Conservation (phyloP, 352 stramenopile species). For the Phytopythium sindhum region DNA sequence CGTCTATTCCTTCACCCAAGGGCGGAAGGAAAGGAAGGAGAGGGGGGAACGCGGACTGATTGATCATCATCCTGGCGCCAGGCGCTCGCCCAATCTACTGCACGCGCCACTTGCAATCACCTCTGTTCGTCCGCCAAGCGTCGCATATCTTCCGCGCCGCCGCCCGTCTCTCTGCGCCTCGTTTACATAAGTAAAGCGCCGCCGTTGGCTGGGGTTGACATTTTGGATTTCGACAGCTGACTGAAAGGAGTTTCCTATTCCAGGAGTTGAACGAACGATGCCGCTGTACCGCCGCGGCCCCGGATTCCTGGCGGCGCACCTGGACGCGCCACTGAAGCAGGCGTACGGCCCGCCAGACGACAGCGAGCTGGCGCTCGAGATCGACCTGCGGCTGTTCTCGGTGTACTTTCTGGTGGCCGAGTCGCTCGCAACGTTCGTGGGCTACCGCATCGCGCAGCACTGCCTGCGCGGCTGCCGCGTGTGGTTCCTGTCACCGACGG, state of each 20-base stretch:
- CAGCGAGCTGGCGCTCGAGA: conserved; percentile 34
- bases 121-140: neutral
- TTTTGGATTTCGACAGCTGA: neutral
- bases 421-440: conserved; percentile 70
- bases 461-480: conserved; percentile 67
- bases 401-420: conserved; percentile 78
- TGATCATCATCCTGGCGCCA: neutral
- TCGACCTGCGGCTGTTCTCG: conserved; percentile 73
- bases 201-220: no score
- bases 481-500: conserved; percentile 50
- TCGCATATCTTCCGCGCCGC: conserved; percentile 3
- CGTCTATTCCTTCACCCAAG: no score
- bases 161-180: neutral
- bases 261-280: conserved; percentile 23
- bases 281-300: conserved; percentile 64
- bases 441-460: conserved; percentile 79
- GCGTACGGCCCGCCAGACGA: conserved; percentile 50
- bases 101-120: neutral
- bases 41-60: neutral
- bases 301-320: conserved; percentile 33
- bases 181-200: no score
- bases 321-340: conserved; percentile 16
- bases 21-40: neutral
- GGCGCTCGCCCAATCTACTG: neutral
- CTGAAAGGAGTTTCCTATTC: neutral